Percentiles rank a stretch among this genome's conserved stretches.
Evolutionary conservation across 345 rosid species (phyloP).

Genomic region (Eucalyptus pumila): DNA sequence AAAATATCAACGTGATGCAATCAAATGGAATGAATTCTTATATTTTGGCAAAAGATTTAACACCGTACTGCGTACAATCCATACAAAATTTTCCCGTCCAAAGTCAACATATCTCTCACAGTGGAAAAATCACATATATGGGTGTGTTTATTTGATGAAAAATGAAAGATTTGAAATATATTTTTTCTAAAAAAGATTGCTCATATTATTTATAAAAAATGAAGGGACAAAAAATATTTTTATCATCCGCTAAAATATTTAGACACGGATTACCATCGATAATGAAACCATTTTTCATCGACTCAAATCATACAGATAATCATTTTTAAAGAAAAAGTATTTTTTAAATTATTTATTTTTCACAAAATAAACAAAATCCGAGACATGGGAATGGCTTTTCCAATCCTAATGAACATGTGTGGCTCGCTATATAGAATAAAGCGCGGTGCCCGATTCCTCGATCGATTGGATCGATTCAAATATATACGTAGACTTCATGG

Average conservation of each 20-base stretch:
- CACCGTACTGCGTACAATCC: rapidly evolving
- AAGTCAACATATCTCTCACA: rapidly evolving
- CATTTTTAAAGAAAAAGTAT: rapidly evolving
- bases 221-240: rapidly evolving
- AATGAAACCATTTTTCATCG: rapidly evolving
- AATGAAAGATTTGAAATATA: rapidly evolving
- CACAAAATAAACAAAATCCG: rapidly evolving
- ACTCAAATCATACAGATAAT: rapidly evolving
- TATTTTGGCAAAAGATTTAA: background rate
- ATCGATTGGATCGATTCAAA: background rate
- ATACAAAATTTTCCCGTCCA: too few relatives aligned
- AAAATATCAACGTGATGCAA: background rate
- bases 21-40: background rate
- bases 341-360: rapidly evolving
- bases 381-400: rapidly evolving
- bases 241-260: rapidly evolving
- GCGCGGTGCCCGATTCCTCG: background rate
- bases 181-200: rapidly evolving
- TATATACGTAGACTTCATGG: background rate
- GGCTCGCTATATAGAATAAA: background rate
- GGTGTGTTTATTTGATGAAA: rapidly evolving
- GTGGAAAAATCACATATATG: background rate
- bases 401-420: background rate
- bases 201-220: too few relatives aligned
- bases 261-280: rapidly evolving